A percentile compares a stretch with the other conserved stretches of the same genome.
Conservation (phyloP, 768 basidiomycete genomes). For the Gyrodon lividus region DNA sequence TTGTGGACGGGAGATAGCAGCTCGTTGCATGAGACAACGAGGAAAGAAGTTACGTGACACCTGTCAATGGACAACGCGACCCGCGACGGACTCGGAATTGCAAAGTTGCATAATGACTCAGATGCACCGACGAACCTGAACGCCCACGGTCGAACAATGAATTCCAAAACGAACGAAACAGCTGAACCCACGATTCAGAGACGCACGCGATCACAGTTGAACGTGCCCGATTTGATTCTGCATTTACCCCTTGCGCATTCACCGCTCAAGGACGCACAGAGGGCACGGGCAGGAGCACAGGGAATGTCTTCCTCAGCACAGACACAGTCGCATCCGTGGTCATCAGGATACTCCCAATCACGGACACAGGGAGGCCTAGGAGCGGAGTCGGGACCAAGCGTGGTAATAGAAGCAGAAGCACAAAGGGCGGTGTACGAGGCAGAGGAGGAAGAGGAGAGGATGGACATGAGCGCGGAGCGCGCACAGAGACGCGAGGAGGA, state of each 20-base stretch:
- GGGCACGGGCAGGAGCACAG: constrained; percentile 24
- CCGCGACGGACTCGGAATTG: constrained; percentile 8
- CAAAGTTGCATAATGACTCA: constrained; percentile 5
- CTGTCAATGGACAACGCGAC: constrained; percentile 17
- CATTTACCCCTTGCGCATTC: constrained; percentile 44
- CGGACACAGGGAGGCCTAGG: background rate
- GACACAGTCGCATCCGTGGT: background rate
- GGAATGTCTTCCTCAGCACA: constrained; percentile 24
- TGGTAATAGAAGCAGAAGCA: background rate
- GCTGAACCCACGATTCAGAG: constrained; percentile 8
- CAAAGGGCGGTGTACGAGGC: background rate
- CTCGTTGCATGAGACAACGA: background rate
- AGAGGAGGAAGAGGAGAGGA: background rate
- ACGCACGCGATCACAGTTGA: constrained; percentile 52
- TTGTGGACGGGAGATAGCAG: background rate
- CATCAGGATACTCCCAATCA: background rate
- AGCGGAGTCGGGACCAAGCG: background rate
- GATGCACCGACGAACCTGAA: constrained; percentile 2
- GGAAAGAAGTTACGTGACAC: background rate
- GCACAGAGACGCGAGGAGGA: constrained; percentile 8
- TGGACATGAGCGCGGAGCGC: background rate
- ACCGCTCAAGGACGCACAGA: constrained; percentile 53
- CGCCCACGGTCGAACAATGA: background rate
- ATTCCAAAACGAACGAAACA: background rate
- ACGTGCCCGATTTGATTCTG: constrained; percentile 46